Evolutionary conservation across 495 filamentous ascomycete genomes (phyloP), one percentile per base, ranked within the genome.

Genomic region (Penicillium steckii): DNA sequence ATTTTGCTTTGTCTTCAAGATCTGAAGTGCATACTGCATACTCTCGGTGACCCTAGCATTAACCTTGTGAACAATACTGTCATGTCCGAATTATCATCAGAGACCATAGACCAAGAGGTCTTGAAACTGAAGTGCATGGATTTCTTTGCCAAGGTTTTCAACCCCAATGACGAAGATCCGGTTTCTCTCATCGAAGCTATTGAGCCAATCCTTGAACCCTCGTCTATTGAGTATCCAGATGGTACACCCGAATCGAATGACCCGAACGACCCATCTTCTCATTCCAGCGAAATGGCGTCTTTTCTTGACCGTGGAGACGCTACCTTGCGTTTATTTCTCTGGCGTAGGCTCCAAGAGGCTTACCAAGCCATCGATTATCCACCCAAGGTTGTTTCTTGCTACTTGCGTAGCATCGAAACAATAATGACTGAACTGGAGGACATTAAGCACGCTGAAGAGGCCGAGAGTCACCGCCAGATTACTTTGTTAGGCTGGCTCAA

Each of bases 51-150:
- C 33, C 72, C 71, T 22, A 68, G 73, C 2, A 84, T 97, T 48
- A 75, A 74, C 32, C 78, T 98, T 6, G 84, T 85, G 13, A 97
- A 97, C 59, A 97, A 95, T 61, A 80, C 81, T 1, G 78, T 88
- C 33, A 96, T 99, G 85, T 85, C 91, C 1, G 90, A 97, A 63
- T 77, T 99, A 15, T 97, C 95, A 0, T 74, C 79, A 3, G 78
- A 77, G 10, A 88, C 89, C 3, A 84, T 92, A 10, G 91, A 96
- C 41, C 85, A 90, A 25, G 94, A 99, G 61, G 88, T 96, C 22
- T 89, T 89, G 40, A 89, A 91, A 62, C 75, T 97, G 12, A 95
- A 89, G 12, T 97, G 91, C 0, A 91, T 94, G 83, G 95, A 96
- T 60, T 97, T 96, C 69, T 97, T 99, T 70, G 76, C 88, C 52